Percentiles rank a stretch among this genome's conserved stretches.
Conservation (phyloP, 2,329 filamentous ascomycete genomes). For the Pseudocercospora pini-densiflorae region DNA sequence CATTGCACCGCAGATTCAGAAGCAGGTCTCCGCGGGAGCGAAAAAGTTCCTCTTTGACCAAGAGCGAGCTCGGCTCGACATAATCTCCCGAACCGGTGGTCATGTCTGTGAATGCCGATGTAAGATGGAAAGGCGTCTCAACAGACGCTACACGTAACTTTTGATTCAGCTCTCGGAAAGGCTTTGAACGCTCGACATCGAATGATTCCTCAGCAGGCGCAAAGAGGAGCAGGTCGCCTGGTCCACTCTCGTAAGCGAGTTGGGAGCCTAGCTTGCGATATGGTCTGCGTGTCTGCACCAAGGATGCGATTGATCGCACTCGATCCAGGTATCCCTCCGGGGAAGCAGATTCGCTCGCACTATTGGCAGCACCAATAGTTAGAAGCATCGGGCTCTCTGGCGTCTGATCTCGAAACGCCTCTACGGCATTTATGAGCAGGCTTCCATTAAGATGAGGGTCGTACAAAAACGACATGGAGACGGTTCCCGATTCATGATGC, state of each 20-base stretch:
- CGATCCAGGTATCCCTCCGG: slow-evolving; percentile 52
- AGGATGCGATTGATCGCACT: slow-evolving; percentile 50
- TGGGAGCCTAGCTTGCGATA: slow-evolving; percentile 22
- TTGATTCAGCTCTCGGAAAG: slow-evolving; percentile 55
- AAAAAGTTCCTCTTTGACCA: slow-evolving; percentile 53
- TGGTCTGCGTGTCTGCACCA: slow-evolving; percentile 15
- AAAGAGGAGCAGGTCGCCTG: slow-evolving; percentile 45
- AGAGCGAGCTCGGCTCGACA: slow-evolving; percentile 45
- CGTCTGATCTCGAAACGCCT: slow-evolving; percentile 40
- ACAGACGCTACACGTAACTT: slow-evolving; percentile 53
- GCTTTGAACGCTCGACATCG: slow-evolving; percentile 42
- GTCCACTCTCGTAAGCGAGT: slow-evolving; percentile 15
- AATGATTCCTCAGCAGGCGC: slow-evolving; percentile 53
- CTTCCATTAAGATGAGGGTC: slow-evolving; percentile 65
- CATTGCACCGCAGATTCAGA: slow-evolving; percentile 61
- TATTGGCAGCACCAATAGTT: slow-evolving; percentile 60
- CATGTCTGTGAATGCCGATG: slow-evolving; percentile 59
- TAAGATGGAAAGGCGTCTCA: slow-evolving; percentile 45
- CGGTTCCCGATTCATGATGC: slow-evolving; percentile 48
- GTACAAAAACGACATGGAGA: slow-evolving; percentile 62
- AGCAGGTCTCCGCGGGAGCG: slow-evolving; percentile 57
- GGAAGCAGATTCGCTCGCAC: slow-evolving; percentile 57
- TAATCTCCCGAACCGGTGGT: slow-evolving; percentile 46
- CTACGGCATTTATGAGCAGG: slow-evolving; percentile 47
- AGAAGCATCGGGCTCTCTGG: slow-evolving; percentile 48